Evolutionary conservation across 148 eudicot genomes (phyloP), one percentile per base, ranked within the genome.

Genomic region (Spergularia bocconei): DNA sequence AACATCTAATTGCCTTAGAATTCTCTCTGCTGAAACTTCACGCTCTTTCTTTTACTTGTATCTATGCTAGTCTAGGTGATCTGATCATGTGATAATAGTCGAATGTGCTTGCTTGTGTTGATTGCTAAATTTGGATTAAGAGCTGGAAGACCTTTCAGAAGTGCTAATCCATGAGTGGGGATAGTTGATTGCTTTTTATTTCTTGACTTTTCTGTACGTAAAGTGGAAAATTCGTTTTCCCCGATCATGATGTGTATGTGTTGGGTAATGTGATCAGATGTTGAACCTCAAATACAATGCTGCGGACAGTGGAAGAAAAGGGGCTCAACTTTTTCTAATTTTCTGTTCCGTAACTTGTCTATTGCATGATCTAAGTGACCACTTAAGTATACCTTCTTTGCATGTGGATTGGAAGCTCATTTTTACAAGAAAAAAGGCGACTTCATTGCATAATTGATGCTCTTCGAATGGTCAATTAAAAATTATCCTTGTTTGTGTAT

Each of bases 401-500:
- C 48, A 44, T 44, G 48, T 44, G 48, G 48, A 9, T 44, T 44
- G 48, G 48, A 44, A 3, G 48, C 48, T 44, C 48, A 9, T 44
- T 44, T 44, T 8, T 44, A 29, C 36, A 44, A 44, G 8, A 9
- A 44, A 44, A 0, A 0, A 44, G 10, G 48, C 10, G 48, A 44
- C 10, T 44, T 44, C 48, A 44, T 44, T 44, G 48, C 48, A 44
- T 44, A 44, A 6, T 9, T 44, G 48, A 44, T 6, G 7, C 8
- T 44, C 48, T 9, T 44, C 10, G 48, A 44, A 44, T 44, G 48
- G 0, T 44, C 48, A 13, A 44, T 39, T 39, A 2, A 16, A 55
- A 9, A 2, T 33, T 13, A 58, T 70, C 13, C 71, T 82, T 41
- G 70, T 44, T 13, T 21, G 11, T n/a, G 72, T 51, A 39, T 69